phyloP scores from a whole-genome alignment of 2,329 filamentous ascomycete species.

The Stachybotrys elegans region DNA sequence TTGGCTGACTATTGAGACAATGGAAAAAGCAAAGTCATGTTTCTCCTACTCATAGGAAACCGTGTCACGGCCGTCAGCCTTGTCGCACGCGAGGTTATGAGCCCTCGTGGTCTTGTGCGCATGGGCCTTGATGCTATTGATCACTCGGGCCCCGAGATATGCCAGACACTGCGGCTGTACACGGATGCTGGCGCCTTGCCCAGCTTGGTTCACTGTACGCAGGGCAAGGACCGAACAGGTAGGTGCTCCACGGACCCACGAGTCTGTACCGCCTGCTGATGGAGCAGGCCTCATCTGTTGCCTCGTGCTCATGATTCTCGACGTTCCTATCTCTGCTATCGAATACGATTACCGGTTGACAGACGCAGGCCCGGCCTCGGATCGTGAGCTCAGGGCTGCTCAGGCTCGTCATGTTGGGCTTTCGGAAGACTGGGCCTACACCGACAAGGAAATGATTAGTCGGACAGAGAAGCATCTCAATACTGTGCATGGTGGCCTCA shows the following conservation, averaged over 20 bases:
- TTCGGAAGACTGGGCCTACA: conserved; percentile 66
- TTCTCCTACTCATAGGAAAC: conserved; percentile 61
- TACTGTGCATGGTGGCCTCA: conserved; percentile 59
- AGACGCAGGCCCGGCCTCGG: conserved; percentile 50
- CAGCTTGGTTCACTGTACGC: conserved; percentile 74
- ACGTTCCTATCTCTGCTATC: conserved; percentile 54
- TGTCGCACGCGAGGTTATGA: conserved; percentile 66
- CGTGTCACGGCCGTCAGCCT: conserved; percentile 65
- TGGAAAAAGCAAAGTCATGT: conserved; percentile 39
- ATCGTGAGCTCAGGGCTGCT: conserved; percentile 57
- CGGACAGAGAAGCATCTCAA: conserved; percentile 54
- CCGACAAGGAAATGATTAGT: conserved; percentile 58
- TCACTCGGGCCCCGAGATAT: conserved; percentile 59
- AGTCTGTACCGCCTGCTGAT: neutral
- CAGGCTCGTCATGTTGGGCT: conserved; percentile 70
- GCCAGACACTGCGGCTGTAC: conserved; percentile 26
- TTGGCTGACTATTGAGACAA: neutral
- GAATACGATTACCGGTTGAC: conserved; percentile 68
- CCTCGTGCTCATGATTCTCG: conserved; percentile 61
- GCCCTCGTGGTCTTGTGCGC: conserved; percentile 64
- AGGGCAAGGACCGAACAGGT: conserved; percentile 72
- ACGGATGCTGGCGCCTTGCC: conserved; percentile 45
- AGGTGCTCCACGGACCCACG: neutral
- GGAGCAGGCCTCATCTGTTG: conserved; percentile 69
- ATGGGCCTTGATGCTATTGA: conserved; percentile 66